Evolutionary conservation across 805 yeast species (phyloP), one percentile per base, ranked within the genome.

Genomic region (Cyberlindnera xishuangbannaensis): DNA sequence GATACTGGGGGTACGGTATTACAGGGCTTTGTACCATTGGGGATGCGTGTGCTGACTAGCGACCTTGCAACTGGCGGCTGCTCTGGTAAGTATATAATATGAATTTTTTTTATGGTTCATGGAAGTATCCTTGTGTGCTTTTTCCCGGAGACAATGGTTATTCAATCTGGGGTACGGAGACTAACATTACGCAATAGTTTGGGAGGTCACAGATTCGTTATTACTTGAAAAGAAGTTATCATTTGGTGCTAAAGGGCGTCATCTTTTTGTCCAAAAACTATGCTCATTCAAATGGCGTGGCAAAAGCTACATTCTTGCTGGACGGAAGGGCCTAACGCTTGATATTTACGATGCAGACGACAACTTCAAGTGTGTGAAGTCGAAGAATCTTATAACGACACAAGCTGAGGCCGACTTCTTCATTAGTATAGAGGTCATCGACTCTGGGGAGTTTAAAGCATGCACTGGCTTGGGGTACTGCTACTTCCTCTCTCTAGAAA

Each of bases 391-490:
- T 14, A 43, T 47, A 30, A 45, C 51, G 1, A 36, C 44, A n/a
- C 36, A 40, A 14, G 33, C 36, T 2, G 41, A 36, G 4, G 36
- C 46, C 5, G 54, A 50, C 22, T 50, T 50, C 40, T 46, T 46
- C 20, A 34, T 48, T 11, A 33, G 37, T 4, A 10, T 50, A 8
- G 39, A 42, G 15, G 34, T 48, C 6, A 15, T 34, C 7, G 30
- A 29, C 2, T 34, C 25, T 5, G n/a, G n/a, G n/a, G 18, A 33
- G 35, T 30, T 50, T 20, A 43, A 40, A 18, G 48, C 45, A 3
- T 48, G 45, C 31, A 47, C 54, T 5, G 53, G 51, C 10, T 29
- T 44, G 9, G 54, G 54, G 13, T 46, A 43, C n/a, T 44, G 49
- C 31, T 49, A 46, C 23, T 49, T 47, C 30, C 30, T 47, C 2